A percentile compares a stretch with the other conserved stretches of the same genome.
Evolutionary conservation across 257 asterid genomes (phyloP).

Genomic region (Solanum bulbocastanum): DNA sequence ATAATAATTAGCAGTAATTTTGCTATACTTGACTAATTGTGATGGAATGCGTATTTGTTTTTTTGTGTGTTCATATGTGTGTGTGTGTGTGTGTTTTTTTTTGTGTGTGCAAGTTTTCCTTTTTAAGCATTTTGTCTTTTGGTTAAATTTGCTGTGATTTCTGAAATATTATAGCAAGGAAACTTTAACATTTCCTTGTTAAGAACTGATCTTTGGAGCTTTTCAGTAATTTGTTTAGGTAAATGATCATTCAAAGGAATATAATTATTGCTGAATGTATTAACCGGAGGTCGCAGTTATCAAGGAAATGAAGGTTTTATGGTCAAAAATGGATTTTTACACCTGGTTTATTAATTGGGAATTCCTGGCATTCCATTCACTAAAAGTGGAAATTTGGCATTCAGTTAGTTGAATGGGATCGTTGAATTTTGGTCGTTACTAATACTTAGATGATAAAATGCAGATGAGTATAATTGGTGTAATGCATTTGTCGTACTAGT

Average conservation of each 20-base stretch:
- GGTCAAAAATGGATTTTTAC: not conserved
- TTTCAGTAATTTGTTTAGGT: not conserved
- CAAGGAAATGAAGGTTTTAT: not conserved
- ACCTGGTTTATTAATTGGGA: not conserved
- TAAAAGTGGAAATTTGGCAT: not conserved
- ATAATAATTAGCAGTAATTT: not conserved
- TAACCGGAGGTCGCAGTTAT: not conserved
- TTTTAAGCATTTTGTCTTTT: not conserved
- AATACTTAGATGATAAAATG: not conserved
- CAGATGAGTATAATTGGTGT: not conserved
- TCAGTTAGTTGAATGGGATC: not conserved
- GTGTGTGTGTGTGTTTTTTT: not conserved
- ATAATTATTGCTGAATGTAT: not conserved
- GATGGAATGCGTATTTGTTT: not conserved
- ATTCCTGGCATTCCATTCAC: not conserved
- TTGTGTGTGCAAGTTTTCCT: not conserved
- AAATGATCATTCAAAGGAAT: not conserved
- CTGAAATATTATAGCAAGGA: not conserved
- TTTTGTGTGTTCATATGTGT: not conserved
- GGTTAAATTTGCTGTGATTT: not conserved
- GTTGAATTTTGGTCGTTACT: not conserved
- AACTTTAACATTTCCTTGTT: not conserved
- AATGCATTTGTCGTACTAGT: too few species aligned
- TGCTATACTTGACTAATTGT: not conserved
- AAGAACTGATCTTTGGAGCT: not conserved